These are phyloP conservation scores for Camelina laxa DNA, from an alignment of 345 rosid species.

Conservation along the genomic window DNA sequence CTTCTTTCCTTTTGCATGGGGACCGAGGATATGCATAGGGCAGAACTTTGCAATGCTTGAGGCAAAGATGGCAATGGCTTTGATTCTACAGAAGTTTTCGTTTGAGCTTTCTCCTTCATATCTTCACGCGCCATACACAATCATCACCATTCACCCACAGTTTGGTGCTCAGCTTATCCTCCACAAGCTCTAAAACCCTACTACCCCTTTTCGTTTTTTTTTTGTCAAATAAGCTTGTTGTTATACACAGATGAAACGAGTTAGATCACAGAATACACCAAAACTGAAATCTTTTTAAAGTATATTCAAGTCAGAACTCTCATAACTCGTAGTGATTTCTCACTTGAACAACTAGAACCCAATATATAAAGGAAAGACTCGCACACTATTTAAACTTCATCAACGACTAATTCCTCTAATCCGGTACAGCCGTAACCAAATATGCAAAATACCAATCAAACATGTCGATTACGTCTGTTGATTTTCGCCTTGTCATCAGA, in stretches of 20 bases:
- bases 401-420: background rate
- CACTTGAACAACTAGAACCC: background rate
- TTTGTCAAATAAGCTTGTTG: background rate
- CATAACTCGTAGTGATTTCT: no score
- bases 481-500: background rate
- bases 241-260: no score
- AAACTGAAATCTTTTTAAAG: no score
- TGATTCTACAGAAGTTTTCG: slow-evolving; percentile 56
- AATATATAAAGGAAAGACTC: background rate
- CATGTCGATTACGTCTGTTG: no score
- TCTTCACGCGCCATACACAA: slow-evolving; percentile 51
- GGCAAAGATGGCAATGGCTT: slow-evolving; percentile 56
- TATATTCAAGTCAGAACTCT: no score
- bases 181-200: slow-evolving; percentile 14
- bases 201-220: background rate
- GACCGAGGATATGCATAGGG: slow-evolving; percentile 67
- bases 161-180: slow-evolving; percentile 48
- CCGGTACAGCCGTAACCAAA: background rate
- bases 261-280: background rate
- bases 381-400: background rate
- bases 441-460: background rate
- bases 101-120: slow-evolving; percentile 61
- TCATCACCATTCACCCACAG: slow-evolving; percentile 48
- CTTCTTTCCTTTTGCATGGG: slow-evolving; percentile 61
- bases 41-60: slow-evolving; percentile 67